A percentile compares a stretch with the other conserved stretches of the same genome.
Conservation (phyloP, 192 early-diverging fungal genomes). For the Backusella luteola region DNA sequence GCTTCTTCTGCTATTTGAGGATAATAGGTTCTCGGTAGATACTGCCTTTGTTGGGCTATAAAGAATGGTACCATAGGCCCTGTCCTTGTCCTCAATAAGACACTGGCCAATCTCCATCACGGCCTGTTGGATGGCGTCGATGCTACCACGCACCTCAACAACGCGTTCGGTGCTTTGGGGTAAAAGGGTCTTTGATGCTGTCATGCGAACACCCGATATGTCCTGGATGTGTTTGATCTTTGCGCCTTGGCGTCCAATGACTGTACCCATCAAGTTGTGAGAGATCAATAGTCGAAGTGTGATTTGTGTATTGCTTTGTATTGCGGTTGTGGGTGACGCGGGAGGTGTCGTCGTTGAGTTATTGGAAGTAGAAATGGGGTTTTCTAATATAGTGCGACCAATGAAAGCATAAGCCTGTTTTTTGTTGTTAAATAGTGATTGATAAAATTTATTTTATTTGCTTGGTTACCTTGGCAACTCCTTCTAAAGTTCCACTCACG, state of each 20-base stretch:
- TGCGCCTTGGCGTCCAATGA: conserved; percentile 91
- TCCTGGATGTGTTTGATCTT: conserved; percentile 98
- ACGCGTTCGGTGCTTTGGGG: conserved; percentile 93
- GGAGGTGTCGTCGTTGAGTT: background rate
- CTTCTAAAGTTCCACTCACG: conserved; percentile 66
- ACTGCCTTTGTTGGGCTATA: conserved; percentile 70
- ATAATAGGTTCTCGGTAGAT: background rate
- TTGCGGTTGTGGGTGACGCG: conserved; percentile 43
- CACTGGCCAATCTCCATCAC: conserved; percentile 83
- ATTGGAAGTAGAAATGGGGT: conserved; percentile 52
- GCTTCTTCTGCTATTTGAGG: conserved; percentile 42
- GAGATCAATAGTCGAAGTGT: conserved; percentile 89
- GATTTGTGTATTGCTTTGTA: conserved; percentile 42
- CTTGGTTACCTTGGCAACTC: conserved; percentile 64
- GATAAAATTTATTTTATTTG: background rate
- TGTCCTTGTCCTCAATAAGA: conserved; percentile 82
- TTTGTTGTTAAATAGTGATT: background rate
- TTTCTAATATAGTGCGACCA: conserved; percentile 73
- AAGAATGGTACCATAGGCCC: conserved; percentile 77
- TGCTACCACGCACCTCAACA: conserved; percentile 81
- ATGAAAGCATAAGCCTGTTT: conserved; percentile 82
- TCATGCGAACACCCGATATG: conserved; percentile 79
- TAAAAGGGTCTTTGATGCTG: conserved; percentile 88
- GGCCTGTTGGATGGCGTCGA: conserved; percentile 83
- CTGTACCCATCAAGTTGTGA: conserved; percentile 84